Evolutionary conservation across 139 green algal species (phyloP).

Genomic region (Picochlorum sp.): DNA sequence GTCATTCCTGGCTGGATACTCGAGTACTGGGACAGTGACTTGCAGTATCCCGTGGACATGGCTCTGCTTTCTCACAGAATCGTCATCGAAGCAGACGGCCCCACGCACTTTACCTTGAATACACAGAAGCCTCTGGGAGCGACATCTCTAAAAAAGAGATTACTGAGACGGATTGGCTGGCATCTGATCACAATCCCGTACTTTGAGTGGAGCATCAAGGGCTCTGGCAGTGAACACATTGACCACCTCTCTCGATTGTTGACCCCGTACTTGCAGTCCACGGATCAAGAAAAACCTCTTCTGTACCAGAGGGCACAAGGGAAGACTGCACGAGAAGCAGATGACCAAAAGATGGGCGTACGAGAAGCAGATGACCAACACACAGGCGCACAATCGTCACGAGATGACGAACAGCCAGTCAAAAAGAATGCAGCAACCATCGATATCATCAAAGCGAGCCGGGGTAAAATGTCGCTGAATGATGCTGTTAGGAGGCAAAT

Average conservation of each 20-base stretch:
- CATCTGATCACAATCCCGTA: slow-evolving; percentile 4
- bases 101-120: slow-evolving; percentile 13
- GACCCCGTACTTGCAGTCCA: too few relatives aligned
- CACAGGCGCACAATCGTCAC: too few relatives aligned
- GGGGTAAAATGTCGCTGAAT: not conserved
- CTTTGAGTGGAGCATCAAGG: slow-evolving; percentile 9
- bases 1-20: not conserved
- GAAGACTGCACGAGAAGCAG: too few relatives aligned
- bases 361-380: too few relatives aligned
- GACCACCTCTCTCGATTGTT: too few relatives aligned
- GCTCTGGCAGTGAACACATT: not conserved
- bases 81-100: slow-evolving; percentile 15
- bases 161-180: slow-evolving; percentile 11
- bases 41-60: slow-evolving; percentile 9
- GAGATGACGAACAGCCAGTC: not conserved
- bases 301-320: too few relatives aligned
- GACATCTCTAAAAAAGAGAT: slow-evolving; percentile 8
- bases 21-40: slow-evolving; percentile 1
- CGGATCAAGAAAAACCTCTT: too few relatives aligned
- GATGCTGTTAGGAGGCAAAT: not conserved
- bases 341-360: too few relatives aligned
- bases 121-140: not conserved
- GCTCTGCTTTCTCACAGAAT: slow-evolving; percentile 5
- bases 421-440: not conserved
- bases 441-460: not conserved